Base-by-base conservation (phyloP, 2,329 filamentous ascomycete genomes). In the Amauroascus niger region DNA sequence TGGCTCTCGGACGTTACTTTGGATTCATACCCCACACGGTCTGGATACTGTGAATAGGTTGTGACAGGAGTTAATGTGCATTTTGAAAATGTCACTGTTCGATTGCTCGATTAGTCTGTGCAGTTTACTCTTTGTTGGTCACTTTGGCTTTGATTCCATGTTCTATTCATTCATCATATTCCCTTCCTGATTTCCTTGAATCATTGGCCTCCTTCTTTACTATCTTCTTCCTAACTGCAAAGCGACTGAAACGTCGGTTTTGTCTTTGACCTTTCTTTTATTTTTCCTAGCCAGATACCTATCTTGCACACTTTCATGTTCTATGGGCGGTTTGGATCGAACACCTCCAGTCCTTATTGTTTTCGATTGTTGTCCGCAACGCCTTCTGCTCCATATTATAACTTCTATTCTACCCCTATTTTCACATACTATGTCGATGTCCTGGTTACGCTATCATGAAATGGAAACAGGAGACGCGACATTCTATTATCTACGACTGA, bases 11-110 rank as follows among this genome's bases (percentile, higher is more conserved):
- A 20, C 39, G 13, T 37, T 48, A 4, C 8, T 37, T 35, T 4
- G 2, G 6, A 7, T 16, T 40, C 35, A 20, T 52, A 46, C 33
- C 18, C 47, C 37, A 9, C 26, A 35, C 49, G 28, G 49, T 52
- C 49, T 28, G 49, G 49, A 52, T 44, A 52, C 49, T 16, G 49
- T 52, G 49, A 16, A 43, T 32, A 30, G 40, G 24, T 22, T 35
- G n/a, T 47, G 32, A 22, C 11, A 13, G 48, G 48, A 50, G 35
- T 41, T 41, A 24, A 49, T 35, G 37, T 41, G 48, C 48, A 50
- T 50, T 45, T 52, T 37, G 16, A 50, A 9, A 41, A 7, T 41
- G 35, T 41, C 16, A 13, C 26, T 35, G 8, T 22, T 35, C 45
- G 22, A 48, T 48, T 18, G 11, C 26, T 37, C 8, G 24, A 30